Evolutionary conservation across 1,284 basidiomycete genomes (phyloP).

Genomic region (Meripilus lineatus): DNA sequence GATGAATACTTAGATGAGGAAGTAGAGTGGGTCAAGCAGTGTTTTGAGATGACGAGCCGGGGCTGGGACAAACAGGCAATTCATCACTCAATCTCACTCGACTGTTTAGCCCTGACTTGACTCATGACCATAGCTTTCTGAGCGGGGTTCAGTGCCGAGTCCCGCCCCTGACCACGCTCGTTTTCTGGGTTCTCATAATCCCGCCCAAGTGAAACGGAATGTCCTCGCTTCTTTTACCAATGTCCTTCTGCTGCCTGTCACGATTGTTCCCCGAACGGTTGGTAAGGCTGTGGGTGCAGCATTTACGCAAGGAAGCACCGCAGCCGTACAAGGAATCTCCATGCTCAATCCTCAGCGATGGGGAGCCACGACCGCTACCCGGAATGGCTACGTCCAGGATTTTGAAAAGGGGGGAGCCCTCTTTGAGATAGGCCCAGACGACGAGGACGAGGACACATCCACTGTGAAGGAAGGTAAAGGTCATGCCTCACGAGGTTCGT

Average conservation of each 20-base stretch:
- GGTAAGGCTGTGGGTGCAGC: slow-evolving; percentile 70
- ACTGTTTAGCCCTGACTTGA: background rate
- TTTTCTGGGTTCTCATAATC: slow-evolving; percentile 84
- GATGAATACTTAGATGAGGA: slow-evolving; percentile 97
- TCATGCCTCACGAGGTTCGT: background rate
- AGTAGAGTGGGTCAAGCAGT: slow-evolving; percentile 73
- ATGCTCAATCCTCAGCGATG: slow-evolving; percentile 88
- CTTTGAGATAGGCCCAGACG: slow-evolving; percentile 57
- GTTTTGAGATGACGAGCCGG: slow-evolving; percentile 73
- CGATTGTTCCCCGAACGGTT: slow-evolving; percentile 85
- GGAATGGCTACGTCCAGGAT: slow-evolving; percentile 35
- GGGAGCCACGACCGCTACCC: slow-evolving; percentile 35
- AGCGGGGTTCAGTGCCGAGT: slow-evolving; percentile 16
- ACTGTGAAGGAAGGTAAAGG: slow-evolving; percentile 27
- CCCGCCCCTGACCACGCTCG: slow-evolving; percentile 43
- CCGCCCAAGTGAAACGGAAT: slow-evolving; percentile 88
- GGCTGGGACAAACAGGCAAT: slow-evolving; percentile 73
- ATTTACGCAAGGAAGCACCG: slow-evolving; percentile 63
- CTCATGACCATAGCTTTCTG: slow-evolving; percentile 17
- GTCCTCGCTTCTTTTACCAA: slow-evolving; percentile 91
- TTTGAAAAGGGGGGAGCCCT: slow-evolving; percentile 44
- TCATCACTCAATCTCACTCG: background rate
- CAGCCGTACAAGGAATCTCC: slow-evolving; percentile 77
- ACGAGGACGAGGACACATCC: slow-evolving; percentile 39
- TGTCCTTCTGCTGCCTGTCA: slow-evolving; percentile 87